Conservation (phyloP, 2,329 filamentous ascomycete genomes). For the Zasmidium citrigriseum region DNA sequence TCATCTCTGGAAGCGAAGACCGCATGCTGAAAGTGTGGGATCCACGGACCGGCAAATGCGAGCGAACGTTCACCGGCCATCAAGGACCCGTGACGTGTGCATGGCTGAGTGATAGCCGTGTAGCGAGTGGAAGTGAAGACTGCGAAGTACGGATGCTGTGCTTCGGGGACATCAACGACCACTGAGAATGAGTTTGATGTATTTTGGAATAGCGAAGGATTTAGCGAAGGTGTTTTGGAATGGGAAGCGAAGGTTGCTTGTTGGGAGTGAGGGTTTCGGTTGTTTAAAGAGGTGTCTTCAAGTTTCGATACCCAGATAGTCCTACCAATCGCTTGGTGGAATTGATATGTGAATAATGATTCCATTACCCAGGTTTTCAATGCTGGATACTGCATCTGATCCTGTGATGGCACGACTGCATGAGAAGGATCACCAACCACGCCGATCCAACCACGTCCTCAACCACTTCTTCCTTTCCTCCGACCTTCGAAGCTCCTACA, state of each 20-base stretch:
- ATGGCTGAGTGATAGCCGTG: constrained; percentile 81
- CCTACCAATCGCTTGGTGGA: constrained; percentile 1
- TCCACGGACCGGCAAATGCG: constrained; percentile 84
- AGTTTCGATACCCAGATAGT: constrained; percentile 2
- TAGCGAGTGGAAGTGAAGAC: constrained; percentile 92
- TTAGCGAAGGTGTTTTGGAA: constrained; percentile 6
- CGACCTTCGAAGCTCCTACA: too few species aligned
- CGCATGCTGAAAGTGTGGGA: constrained; percentile 97
- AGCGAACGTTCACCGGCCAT: constrained; percentile 89
- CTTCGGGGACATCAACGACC: constrained; percentile 30
- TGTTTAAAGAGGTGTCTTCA: background rate
- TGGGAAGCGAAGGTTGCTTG: background rate
- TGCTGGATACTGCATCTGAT: too few species aligned
- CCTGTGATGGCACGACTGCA: too few species aligned
- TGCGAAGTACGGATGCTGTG: constrained; percentile 74
- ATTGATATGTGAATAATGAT: too few species aligned
- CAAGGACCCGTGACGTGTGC: constrained; percentile 90
- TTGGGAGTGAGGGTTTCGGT: background rate
- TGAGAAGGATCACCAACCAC: too few species aligned
- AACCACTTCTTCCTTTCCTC: too few species aligned
- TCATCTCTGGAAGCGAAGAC: constrained; percentile 89
- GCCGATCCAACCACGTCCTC: too few species aligned
- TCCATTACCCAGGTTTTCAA: too few species aligned
- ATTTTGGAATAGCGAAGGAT: background rate
- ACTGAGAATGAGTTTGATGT: background rate